Percentiles rank a stretch among this genome's conserved stretches.
phyloP scores from a whole-genome alignment of 352 stramenopile species.

The Pythium folliculosum region DNA sequence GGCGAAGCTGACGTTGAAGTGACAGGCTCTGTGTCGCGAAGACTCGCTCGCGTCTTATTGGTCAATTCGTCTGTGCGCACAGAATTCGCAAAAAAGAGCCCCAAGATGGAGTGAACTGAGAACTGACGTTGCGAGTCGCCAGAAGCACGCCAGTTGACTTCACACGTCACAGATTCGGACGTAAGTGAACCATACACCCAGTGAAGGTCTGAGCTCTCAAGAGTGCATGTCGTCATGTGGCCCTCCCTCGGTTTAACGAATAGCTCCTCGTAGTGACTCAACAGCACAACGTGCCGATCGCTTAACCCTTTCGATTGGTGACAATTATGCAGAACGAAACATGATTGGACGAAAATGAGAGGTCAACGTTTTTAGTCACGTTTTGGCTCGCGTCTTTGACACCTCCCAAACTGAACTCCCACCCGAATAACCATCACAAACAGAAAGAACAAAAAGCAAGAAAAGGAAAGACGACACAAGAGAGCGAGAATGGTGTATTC shows the following conservation, averaged over 20 bases:
- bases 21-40: neutral
- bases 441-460: neutral
- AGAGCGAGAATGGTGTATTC: conserved; percentile 46
- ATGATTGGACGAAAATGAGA: conserved; percentile 14
- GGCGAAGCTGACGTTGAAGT: neutral
- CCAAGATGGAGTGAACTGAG: neutral
- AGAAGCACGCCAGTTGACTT: neutral
- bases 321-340: neutral
- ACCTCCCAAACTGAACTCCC: conserved; percentile 10
- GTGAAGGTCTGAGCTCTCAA: neutral
- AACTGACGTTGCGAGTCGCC: neutral
- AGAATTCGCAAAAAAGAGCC: conserved; percentile 6
- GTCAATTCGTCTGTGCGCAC: conserved; percentile 15
- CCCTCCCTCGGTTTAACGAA: conserved; percentile 13
- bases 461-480: neutral
- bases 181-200: neutral
- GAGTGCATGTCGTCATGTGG: neutral
- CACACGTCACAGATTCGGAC: neutral
- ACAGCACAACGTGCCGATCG: neutral
- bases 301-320: conserved; percentile 1
- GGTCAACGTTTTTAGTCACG: conserved; percentile 18
- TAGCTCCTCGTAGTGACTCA: neutral
- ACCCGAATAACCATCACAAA: neutral
- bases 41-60: conserved; percentile 2
- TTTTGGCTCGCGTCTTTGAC: conserved; percentile 22